These are phyloP conservation scores for Coniochaeta ligniaria DNA, from an alignment of 2,329 filamentous ascomycete species.

Conservation along the genomic window DNA sequence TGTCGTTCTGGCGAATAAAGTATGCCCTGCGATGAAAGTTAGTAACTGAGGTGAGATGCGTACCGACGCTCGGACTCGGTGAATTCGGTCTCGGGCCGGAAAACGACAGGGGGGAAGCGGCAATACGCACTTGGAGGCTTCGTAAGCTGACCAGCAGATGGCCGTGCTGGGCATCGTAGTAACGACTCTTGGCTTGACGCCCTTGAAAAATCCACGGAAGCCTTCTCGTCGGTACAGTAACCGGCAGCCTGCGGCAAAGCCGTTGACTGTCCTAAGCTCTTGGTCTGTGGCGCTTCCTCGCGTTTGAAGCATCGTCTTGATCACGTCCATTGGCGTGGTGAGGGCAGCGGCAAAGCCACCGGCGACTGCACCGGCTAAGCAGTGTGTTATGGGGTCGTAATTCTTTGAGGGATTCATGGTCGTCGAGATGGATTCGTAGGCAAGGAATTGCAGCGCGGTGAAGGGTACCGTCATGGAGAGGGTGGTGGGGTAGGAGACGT, in stretches of 20 bases:
- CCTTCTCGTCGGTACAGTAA: slow-evolving; percentile 83
- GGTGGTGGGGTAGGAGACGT: slow-evolving; percentile 96
- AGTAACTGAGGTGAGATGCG: slow-evolving; percentile 8
- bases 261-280: slow-evolving; percentile 79
- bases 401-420: slow-evolving; percentile 77
- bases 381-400: slow-evolving; percentile 93
- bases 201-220: slow-evolving; percentile 83
- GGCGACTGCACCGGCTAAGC: slow-evolving; percentile 82
- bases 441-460: slow-evolving; percentile 92
- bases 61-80: not conserved
- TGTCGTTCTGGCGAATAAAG: slow-evolving; percentile 49
- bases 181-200: slow-evolving; percentile 81
- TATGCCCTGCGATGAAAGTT: slow-evolving; percentile 39
- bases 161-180: slow-evolving; percentile 98
- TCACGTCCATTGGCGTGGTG: slow-evolving; percentile 94
- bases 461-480: slow-evolving; percentile 98
- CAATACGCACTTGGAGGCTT: slow-evolving; percentile 56
- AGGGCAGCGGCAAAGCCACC: slow-evolving; percentile 90
- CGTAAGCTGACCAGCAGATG: slow-evolving; percentile 90
- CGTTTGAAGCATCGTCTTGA: slow-evolving; percentile 96
- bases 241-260: slow-evolving; percentile 69
- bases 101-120: not conserved
- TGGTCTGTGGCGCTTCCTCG: slow-evolving; percentile 71
- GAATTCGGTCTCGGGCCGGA: not conserved
- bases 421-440: slow-evolving; percentile 95